Evolutionary conservation across 768 basidiomycete species (phyloP), one percentile per base, ranked within the genome.

Genomic region (Pisolithus marmoratus): DNA sequence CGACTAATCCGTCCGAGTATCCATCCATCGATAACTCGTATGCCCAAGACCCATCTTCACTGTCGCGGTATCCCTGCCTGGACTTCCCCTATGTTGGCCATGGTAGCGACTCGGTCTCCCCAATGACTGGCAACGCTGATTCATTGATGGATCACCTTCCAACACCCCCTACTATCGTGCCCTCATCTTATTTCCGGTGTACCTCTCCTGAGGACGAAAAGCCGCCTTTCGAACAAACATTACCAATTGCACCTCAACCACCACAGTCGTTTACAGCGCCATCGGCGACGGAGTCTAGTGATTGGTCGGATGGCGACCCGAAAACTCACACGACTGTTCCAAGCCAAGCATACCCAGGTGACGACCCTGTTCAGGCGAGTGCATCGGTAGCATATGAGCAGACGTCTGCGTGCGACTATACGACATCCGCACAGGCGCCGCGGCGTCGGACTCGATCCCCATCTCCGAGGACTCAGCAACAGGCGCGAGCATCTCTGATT

Each of bases 111-210:
- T 4, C 27, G 11, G 27, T 24, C 42, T 14, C 27, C n/a, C 45
- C 15, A 7, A 27, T 44, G 22, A 14, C 8, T 8, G 27, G 17
- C 8, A 46, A 57, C 1, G 59, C 57, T 4, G 46, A 51, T 17
- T 67, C 67, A 0, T 67, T 63, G 3, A 68, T 68, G 68, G 68
- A 69, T 42, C 68, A 59, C 5, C 38, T 70, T 11, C 66, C 66
- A 0, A 5, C 67, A 46, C 27, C 61, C 67, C 1, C 68, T 66
- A 4, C 66, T 17, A 26, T 66, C 12, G n/a, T 38, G 3, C 60
- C 51, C 5, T 62, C 66, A 11, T 56, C 63, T 0, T 62, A 51
- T 17, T 70, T 68, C 26, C 54, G 53, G 19, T 11, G 31, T 8
- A 41, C 57, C 2, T 53, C 55, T 8, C 34, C 53, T 9, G 61